Evolutionary conservation across 495 filamentous ascomycete species (phyloP).

Genomic region (Amniculicola lignicola): DNA sequence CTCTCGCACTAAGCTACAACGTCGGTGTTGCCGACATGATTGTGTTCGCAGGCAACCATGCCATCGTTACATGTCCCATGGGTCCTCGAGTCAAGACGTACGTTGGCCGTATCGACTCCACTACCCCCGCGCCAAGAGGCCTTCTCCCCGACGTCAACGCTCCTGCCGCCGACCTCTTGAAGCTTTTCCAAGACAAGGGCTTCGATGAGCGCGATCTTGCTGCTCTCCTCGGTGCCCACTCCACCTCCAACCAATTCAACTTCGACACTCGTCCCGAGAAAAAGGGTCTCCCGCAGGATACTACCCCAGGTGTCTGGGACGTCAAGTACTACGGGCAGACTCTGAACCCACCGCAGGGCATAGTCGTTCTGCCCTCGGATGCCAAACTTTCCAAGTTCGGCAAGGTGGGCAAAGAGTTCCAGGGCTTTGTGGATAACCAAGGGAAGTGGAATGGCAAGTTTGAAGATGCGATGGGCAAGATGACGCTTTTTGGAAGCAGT

Average conservation of each 20-base stretch:
- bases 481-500: slow-evolving; percentile 22
- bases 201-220: slow-evolving; percentile 35
- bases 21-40: slow-evolving; percentile 37
- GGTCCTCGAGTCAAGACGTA: slow-evolving; percentile 35
- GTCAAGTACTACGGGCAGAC: slow-evolving; percentile 38
- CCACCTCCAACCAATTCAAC: slow-evolving; percentile 29
- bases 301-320: slow-evolving; percentile 38
- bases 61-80: slow-evolving; percentile 38
- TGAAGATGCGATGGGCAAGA: slow-evolving; percentile 27
- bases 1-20: slow-evolving; percentile 14
- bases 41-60: slow-evolving; percentile 34
- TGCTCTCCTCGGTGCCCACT: slow-evolving; percentile 38
- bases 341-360: slow-evolving; percentile 15
- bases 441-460: slow-evolving; percentile 34
- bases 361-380: slow-evolving; percentile 29
- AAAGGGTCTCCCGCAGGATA: slow-evolving; percentile 31
- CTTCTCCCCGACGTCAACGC: slow-evolving; percentile 36
- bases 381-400: slow-evolving; percentile 14
- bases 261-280: slow-evolving; percentile 3
- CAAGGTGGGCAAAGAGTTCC: slow-evolving; percentile 33
- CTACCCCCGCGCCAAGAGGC: slow-evolving; percentile 19
- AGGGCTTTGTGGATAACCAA: slow-evolving; percentile 41
- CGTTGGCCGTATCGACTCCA: slow-evolving; percentile 33
- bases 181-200: slow-evolving; percentile 37
- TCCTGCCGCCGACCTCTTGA: slow-evolving; percentile 23